phyloP scores from a whole-genome alignment of 2,329 filamentous ascomycete species.

The Alternaria burnsii region DNA sequence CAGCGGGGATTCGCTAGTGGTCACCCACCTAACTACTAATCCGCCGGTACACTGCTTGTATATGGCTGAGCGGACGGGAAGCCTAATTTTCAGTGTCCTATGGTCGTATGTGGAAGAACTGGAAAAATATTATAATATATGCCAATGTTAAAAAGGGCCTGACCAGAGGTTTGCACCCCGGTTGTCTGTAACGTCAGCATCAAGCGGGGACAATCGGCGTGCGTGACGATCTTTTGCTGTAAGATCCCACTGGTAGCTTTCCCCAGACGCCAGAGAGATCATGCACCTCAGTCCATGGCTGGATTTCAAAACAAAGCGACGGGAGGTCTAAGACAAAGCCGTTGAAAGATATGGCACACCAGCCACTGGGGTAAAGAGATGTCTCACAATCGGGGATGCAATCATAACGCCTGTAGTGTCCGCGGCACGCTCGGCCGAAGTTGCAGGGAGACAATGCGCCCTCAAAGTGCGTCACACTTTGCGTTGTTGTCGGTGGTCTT shows the following conservation, averaged over 20 bases:
- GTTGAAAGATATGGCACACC: conserved; percentile 38
- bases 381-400: conserved; percentile 25
- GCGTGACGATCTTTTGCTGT: background rate
- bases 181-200: background rate
- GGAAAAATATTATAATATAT: no score
- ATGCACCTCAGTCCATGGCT: conserved; percentile 11
- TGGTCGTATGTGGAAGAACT: background rate
- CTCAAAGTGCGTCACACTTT: conserved; percentile 18
- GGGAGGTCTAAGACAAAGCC: conserved; percentile 35
- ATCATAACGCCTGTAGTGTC: conserved; percentile 8
- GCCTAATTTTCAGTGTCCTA: background rate
- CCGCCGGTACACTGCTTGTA: no score
- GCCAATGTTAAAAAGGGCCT: fast-evolving
- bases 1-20: no score
- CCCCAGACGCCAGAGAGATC: background rate
- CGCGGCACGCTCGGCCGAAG: conserved; percentile 15
- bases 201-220: background rate
- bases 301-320: conserved; percentile 24
- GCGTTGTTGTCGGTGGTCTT: conserved; percentile 15
- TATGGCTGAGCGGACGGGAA: no score
- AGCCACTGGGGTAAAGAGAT: conserved; percentile 31
- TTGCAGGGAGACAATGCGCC: conserved; percentile 5
- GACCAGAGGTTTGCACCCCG: no score
- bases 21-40: no score
- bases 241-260: background rate